Base-by-base conservation (phyloP, 2,329 filamentous ascomycete genomes). In the Pestalotiopsis sp. region DNA sequence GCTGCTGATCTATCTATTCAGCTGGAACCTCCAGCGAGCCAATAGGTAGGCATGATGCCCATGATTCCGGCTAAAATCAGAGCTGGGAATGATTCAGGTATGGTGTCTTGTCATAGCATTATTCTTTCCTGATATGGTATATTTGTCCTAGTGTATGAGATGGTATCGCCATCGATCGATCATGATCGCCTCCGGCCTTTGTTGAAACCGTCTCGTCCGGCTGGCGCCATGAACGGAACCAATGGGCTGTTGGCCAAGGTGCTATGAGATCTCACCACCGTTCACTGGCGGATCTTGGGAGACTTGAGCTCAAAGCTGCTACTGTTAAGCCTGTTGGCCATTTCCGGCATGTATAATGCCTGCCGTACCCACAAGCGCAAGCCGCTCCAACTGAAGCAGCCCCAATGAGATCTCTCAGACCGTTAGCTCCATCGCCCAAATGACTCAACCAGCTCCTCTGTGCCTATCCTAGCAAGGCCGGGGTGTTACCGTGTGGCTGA, bases 361-460 rank as follows among this genome's bases (percentile, higher is more conserved):
- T 38, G 17, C 24, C 30, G 11, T 38, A 39, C 30, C 58, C 58
- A 39, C 58, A 20, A 52, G 58, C 30, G n/a, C 26, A 61, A 14
- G 13, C 35, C 26, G 58, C 30, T 58, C 26, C 9, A 26, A 35
- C 56, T 58, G 22, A 22, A 38, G 26, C 24, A 24, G 58, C 58
- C 44, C 58, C 58, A 61, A 61, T 61, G 58, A 35, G 22, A 35
- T 61, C 35, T 38, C 39, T 26, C 60, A 24, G 20, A 24, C 39
- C 38, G 39, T 39, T 63, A 48, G 38, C 40, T 24, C 9, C 58
- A 48, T 20, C 30, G 38, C 7, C n/a, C n/a, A 39, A 22, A 63
- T 63, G 60, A 63, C 35, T 63, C 60, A 63, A 63, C 22, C 14
- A 61, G 39, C 35, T 40, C 35, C 14, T 44, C 30, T 35, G 59